Evolutionary conservation across 2,329 filamentous ascomycete species (phyloP), one percentile per base, ranked within the genome.

Genomic region (Trichoderma harzianum): DNA sequence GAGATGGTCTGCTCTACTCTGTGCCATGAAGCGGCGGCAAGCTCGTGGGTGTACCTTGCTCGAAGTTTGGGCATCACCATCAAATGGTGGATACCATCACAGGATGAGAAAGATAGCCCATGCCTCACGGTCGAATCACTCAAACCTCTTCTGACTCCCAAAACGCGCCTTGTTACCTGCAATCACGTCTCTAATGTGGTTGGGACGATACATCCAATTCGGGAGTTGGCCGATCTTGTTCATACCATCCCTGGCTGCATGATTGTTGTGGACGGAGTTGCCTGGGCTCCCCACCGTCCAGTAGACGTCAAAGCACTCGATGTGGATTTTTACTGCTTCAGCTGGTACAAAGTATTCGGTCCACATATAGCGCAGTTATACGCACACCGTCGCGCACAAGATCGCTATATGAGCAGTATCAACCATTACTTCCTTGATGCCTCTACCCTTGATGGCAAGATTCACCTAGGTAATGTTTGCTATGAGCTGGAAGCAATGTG

Each of bases 291-390:
- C 0, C 93, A 95, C 79, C 85, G 92, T 6, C 83, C 83, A 8
- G 81, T 95, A 16, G 90, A 95, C 78, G 90, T 95, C 5, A 85
- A 88, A 74, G 88, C 82, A 0, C 83, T 93, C 0, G 92, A 87
- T 1, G 90, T 92, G 0, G 93, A 95, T 78, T 90, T 94, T 75
- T 95, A 95, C 79, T 82, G 86, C n/a, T 93, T 95, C 78, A 90
- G 87, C 0, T 95, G 92, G 92, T 95, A 95, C 82, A 95, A 95
- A 79, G 88, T 94, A 1, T 95, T 92, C 77, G 93, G 92, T 0
- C 92, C 93, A 0, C 93, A 95, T 75, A 85, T 94, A 43, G 39
- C 39, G 0, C 39, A 43, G 39, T 3, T 43, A 43, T 43, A 43
- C 39, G 39, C 39, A 43, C 39, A 43, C 16, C 39, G 39, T 10